These are phyloP conservation scores for Curvularia hawaiiensis DNA, from an alignment of 2,329 filamentous ascomycete species.

Conservation along the genomic window DNA sequence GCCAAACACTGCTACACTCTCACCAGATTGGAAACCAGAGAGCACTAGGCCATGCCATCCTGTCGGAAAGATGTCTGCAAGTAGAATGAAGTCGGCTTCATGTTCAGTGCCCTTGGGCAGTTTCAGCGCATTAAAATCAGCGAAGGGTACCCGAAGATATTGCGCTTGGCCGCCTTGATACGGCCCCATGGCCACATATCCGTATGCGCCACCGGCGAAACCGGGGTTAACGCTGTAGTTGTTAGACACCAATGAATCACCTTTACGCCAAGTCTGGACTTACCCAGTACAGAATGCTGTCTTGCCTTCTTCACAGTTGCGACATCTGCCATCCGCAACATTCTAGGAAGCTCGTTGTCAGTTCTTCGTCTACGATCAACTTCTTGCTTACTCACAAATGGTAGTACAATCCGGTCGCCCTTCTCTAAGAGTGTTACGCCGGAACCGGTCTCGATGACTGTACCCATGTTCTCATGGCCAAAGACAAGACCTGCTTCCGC, in stretches of 20 bases:
- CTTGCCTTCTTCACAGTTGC: slow-evolving; percentile 67
- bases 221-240: slow-evolving; percentile 57
- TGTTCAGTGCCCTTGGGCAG: slow-evolving; percentile 65
- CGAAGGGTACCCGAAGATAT: slow-evolving; percentile 68
- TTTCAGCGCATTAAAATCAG: slow-evolving; percentile 69
- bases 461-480: slow-evolving; percentile 67
- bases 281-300: slow-evolving; percentile 68
- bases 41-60: slow-evolving; percentile 64
- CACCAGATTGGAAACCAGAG: slow-evolving; percentile 64
- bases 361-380: background rate
- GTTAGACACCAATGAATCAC: slow-evolving; percentile 4
- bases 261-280: background rate
- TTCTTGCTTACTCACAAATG: slow-evolving; percentile 51
- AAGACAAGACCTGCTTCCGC: slow-evolving; percentile 67
- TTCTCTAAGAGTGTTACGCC: slow-evolving; percentile 67
- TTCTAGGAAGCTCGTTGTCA: slow-evolving; percentile 3
- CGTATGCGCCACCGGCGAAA: slow-evolving; percentile 65
- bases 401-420: slow-evolving; percentile 68
- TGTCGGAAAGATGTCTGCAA: slow-evolving; percentile 57
- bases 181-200: slow-evolving; percentile 66
- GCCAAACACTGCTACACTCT: slow-evolving; percentile 68
- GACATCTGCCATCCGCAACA: slow-evolving; percentile 53
- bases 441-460: slow-evolving; percentile 59
- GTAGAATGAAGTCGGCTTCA: slow-evolving; percentile 63
- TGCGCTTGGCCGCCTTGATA: slow-evolving; percentile 65